These are phyloP conservation scores for Aureobasidium sp. DNA, from an alignment of 2,329 filamentous ascomycete species.

Conservation along the genomic window DNA sequence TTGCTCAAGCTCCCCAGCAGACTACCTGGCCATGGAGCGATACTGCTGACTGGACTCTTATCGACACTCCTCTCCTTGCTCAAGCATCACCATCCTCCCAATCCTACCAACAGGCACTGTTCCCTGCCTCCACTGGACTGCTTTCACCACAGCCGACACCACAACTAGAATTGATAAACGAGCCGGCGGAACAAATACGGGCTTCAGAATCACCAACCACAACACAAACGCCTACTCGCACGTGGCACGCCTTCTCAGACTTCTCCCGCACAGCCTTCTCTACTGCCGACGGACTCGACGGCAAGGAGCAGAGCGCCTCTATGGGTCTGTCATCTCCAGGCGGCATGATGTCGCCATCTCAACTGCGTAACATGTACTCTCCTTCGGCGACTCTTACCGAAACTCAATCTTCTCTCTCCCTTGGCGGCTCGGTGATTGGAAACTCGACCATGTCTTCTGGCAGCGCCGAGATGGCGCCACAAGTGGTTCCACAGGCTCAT, in stretches of 20 bases:
- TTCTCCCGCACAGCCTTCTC: conserved; percentile 9
- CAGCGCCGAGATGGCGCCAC: neutral
- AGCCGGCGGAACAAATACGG: neutral
- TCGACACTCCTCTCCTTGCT: conserved; percentile 1
- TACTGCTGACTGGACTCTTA: conserved; percentile 14
- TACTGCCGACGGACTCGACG: conserved; percentile 1
- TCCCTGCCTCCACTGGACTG: neutral
- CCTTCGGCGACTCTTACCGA: conserved; percentile 3
- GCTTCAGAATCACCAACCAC: neutral
- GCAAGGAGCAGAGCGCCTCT: neutral
- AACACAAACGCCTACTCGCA: neutral
- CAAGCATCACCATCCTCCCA: neutral
- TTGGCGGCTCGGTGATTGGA: neutral
- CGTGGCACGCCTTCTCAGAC: neutral
- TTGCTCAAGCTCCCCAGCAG: conserved; percentile 1
- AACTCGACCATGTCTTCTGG: neutral
- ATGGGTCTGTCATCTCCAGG: neutral
- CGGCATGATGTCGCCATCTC: conserved; percentile 4
- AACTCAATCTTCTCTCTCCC: neutral
- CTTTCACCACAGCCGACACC: conserved; percentile 5
- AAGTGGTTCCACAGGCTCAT: neutral
- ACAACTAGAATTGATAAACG: neutral
- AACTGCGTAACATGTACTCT: neutral
- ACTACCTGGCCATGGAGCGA: conserved; percentile 12
- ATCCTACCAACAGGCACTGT: neutral